These are phyloP conservation scores for Straminergon stramineum DNA, from an alignment of 225 moss, liverwort and hornwort genomes.

Conservation along the genomic window DNA sequence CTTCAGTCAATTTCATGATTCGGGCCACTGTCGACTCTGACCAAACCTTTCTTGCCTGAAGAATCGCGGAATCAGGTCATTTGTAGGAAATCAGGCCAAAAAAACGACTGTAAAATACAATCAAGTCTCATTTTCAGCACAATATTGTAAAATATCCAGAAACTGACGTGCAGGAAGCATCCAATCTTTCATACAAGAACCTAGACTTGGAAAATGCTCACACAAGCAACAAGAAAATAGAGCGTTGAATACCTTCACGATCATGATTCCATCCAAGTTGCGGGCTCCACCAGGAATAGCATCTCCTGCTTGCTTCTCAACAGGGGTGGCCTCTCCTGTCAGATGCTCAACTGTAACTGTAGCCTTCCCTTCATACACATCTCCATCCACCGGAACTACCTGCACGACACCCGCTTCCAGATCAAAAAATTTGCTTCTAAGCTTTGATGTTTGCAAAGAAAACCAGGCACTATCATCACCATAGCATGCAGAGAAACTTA, in stretches of 20 bases:
- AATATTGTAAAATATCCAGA: not conserved
- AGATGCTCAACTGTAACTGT: conserved; percentile 93
- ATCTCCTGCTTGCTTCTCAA: conserved; percentile 78
- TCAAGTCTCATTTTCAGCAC: not conserved
- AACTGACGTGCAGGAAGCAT: not conserved
- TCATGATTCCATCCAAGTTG: conserved; percentile 91
- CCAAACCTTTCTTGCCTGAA: conserved; percentile 75
- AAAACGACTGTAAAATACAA: not conserved
- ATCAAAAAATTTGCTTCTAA: not conserved
- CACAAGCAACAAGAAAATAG: not conserved
- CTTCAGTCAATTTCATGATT: conserved; percentile 88
- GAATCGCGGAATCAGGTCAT: not conserved
- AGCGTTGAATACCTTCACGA: conserved; percentile 57
- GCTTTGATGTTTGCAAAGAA: not conserved
- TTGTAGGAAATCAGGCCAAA: not conserved
- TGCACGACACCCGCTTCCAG: conserved; percentile 18
- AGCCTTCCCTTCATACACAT: conserved; percentile 81
- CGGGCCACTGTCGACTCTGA: conserved; percentile 93
- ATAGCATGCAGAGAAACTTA: not conserved
- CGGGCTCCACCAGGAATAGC: conserved; percentile 85
- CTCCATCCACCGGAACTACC: conserved; percentile 96
- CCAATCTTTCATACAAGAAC: not conserved
- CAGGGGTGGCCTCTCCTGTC: conserved; percentile 82
- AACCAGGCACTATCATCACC: not conserved
- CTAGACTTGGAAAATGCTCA: not conserved